Evolutionary conservation across 345 rosid genomes (phyloP), one percentile per base, ranked within the genome.

Genomic region (Eucalyptus pauciflora): DNA sequence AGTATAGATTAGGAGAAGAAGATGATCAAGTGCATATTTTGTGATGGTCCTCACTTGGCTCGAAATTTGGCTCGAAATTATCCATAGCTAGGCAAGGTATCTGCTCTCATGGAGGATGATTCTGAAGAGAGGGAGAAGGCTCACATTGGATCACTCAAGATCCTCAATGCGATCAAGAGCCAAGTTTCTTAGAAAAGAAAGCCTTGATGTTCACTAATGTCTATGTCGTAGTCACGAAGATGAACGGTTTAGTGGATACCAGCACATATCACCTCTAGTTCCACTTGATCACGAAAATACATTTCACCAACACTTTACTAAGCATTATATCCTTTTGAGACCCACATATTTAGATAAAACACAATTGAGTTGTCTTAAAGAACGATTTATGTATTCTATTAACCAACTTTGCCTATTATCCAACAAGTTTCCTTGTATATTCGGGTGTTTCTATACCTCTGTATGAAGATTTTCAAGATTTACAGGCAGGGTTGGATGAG

Each of bases 401-500:
- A 85, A 85, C n/a, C 14, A n/a, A n/a, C 41, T 64, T 64, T 15
- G 41, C 10, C 3, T n/a, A 45, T 85, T 85, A 24, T 46, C 33
- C 49, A 85, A 85, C 31, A 46, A 45, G 13, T 85, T 12, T 12
- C 54, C 29, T 13, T n/a, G 87, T 49, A 22, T 22, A 13, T 85
- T 85, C 52, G 51, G 9, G 17, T 25, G 76, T 64, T 81, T 81
- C 86, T 51, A 4, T 48, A 85, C 54, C 37, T 85, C 54, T 48
- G 33, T 20, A 85, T 85, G 20, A 64, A 64, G 76, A 33, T n/a
- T n/a, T 20, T 86, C 49, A 89, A 9, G 18, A 25, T 87, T 87
- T 90, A 91, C 98, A 96, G 89, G 92, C 89, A 79, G 96, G 91
- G 56, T 89, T 67, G 25, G 95, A 83, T 2, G 93, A 88, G 56